Percentiles rank a stretch among this genome's conserved stretches.
Conservation (phyloP, 306 rosid genomes). For the Prunus persica region Prunus_persica_NCBIv2 NC_034009.1:6414001-6414500, state of each 20-base stretch:
- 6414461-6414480: no score
- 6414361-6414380: no score
- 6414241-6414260: neutral
- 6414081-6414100: neutral
- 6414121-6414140: neutral
- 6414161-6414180: neutral
- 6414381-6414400: no score
- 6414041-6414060: neutral
- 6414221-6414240: neutral
- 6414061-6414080: neutral
- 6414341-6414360: no score
- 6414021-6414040: neutral
- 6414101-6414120: slow-evolving; percentile 1
- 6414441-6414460: no score
- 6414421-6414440: no score
- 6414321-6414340: fast-evolving
- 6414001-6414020: neutral
- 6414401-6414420: no score
- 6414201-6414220: neutral
- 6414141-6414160: neutral
- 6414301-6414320: no score
- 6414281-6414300: no score
- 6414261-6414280: no score
- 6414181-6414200: slow-evolving; percentile 1
- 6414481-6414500: no score